A percentile compares a stretch with the other conserved stretches of the same genome.
Conservation (phyloP, 768 basidiomycete species). For the Scleroderma citrinum region DNA sequence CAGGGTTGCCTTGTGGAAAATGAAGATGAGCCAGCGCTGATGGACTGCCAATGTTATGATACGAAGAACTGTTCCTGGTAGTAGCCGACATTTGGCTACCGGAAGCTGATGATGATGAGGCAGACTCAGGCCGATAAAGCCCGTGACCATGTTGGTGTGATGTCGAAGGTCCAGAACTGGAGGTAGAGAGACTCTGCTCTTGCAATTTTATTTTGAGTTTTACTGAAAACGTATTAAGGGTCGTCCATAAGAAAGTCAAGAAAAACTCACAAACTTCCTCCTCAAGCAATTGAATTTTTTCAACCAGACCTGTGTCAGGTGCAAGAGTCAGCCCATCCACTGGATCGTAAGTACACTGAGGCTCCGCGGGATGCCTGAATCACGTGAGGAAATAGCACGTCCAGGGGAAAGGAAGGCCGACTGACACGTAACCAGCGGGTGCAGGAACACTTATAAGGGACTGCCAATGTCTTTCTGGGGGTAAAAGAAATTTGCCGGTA, state of each 20-base stretch:
- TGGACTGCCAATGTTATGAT: constrained; percentile 2
- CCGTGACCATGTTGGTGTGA: constrained; percentile 12
- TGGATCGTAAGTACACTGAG: constrained; percentile 82
- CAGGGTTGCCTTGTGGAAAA: constrained; percentile 42
- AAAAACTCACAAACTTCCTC: constrained; percentile 60
- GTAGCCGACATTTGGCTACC: constrained; percentile 8
- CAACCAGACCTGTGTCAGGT: constrained; percentile 71
- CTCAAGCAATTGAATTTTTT: constrained; percentile 73
- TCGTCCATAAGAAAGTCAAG: constrained; percentile 1
- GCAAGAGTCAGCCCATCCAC: constrained; percentile 76
- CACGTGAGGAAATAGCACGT: constrained; percentile 6
- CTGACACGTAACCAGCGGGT: constrained; percentile 80
- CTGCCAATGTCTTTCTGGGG: constrained; percentile 62
- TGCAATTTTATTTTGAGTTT: constrained; percentile 58
- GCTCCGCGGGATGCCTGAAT: constrained; percentile 74
- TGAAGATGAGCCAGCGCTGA: neutral
- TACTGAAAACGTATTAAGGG: constrained; percentile 34
- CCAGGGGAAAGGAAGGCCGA: neutral
- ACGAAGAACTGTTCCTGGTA: constrained; percentile 3
- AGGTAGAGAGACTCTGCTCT: constrained; percentile 45
- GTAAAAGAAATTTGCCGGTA: constrained; percentile 5
- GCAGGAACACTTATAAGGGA: constrained; percentile 78
- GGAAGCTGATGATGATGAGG: constrained; percentile 16
- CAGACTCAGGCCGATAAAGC: constrained; percentile 16
- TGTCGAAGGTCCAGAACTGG: constrained; percentile 19